Evolutionary conservation across 345 rosid genomes (phyloP), one percentile per base, ranked within the genome.

Genomic region (Citrus australasica): DNA sequence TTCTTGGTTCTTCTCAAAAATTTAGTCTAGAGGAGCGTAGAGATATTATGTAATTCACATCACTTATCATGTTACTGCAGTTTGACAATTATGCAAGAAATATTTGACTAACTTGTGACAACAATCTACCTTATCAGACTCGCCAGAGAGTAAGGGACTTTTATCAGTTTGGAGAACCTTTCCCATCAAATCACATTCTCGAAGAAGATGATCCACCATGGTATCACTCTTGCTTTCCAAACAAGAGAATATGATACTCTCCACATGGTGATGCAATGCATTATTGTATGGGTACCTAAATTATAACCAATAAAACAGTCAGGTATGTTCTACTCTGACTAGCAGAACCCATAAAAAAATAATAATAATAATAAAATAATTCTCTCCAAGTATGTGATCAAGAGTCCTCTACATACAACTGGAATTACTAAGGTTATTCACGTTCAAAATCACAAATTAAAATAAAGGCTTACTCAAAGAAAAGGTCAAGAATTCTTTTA

Each of bases 241-340:
- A 83, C 99, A 97, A 24, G 97, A 92, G 60, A 87, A 76, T 78
- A 94, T 82, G 72, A 94, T 90, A 82, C 92, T 97, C 85, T 96
- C 99, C 59, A 93, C 96, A 71, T 94, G 98, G 87, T 94, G 98
- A 85, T 97, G 99, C 84, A 97, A 79, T 28, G 97, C 97, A 79
- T 97, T 97, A 81, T 94, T 97, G 88, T 82, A 97, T 3, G 98
- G 99, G 78, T 97, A 97, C 93, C 99, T 97, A 85, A 82, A 87
- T 46, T 62, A 79, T 76, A 78, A 69, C 68, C 62, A 79, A 78
- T 6, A 83, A 70, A 69, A 70, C 32, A 58, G 61, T 53, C 17
- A 77, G 59, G 21, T 37, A 55, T 67, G 69, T 2, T 72, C 77
- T 69, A 82, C 68, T 75, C 79, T 62, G 53, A 71, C 42, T 2